Base-by-base conservation (phyloP, 225 moss, liverwort and hornwort genomes). In the Pseudoscleropodium purum region DNA sequence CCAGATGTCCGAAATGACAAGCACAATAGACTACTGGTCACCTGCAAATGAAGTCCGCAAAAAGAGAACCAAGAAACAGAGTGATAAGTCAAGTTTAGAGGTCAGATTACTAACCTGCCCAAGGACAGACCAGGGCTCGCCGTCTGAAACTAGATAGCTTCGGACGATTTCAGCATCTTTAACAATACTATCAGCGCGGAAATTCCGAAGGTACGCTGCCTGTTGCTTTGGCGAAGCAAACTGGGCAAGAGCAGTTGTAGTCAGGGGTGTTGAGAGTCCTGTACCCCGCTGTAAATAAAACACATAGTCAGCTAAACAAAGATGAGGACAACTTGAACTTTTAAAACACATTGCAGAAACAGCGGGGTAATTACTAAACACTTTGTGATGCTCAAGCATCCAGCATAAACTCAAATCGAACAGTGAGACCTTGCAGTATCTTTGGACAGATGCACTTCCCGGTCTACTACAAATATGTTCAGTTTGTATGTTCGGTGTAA, bases 111-210 rank as follows among this genome's bases (percentile, higher is more conserved):
- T 84, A 77, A 98, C 97, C 97, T 98, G 98, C 79, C 98, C 98
- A 88, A 98, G 94, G 39, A 98, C 92, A 77, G 95, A 96, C 98
- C 98, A 98, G 64, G 93, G 93, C 89, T 95, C 93, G 87, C 92
- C 95, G 41, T 85, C 91, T 82, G 96, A 94, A 86, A 97, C 92
- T 81, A 98, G 86, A 84, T 90, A 89, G 85, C 94, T 94, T 88
- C 97, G 92, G 68, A 98, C 97, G 87, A 91, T 91, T 89, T 98
- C 97, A 86, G 98, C 98, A 93, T 98, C 98, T 88, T 95, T 95
- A 83, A 98, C 94, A 85, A 98, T 98, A 90, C 93, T 96, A 91
- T 98, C 98, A 90, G 97, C 97, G 39, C 98, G 97, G 89, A 98
- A 98, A 92, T 98, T 96, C 83, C 95, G 94, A 79, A 98, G 95